Evolutionary conservation across 2,329 filamentous ascomycete species (phyloP).

Genomic region (Hypoxylon sp.): DNA sequence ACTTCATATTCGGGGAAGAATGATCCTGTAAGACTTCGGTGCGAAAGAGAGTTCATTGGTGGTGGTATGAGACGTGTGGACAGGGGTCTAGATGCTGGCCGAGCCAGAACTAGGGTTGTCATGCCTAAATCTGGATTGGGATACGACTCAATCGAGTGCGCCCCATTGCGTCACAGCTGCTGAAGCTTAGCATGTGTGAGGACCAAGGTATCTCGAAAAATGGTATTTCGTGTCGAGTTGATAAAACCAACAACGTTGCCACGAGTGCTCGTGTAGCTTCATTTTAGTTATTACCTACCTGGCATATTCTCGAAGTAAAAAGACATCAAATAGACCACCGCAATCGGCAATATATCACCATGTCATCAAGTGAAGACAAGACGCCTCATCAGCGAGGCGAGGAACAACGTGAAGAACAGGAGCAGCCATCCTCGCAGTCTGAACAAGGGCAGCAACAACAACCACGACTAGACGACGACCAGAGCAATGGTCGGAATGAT

Average conservation of each 20-base stretch:
- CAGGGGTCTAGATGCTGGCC: conserved; percentile 31
- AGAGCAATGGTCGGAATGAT: conserved; percentile 6
- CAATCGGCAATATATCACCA: conserved; percentile 17
- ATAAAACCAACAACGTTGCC: conserved; percentile 46
- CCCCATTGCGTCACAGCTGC: conserved; percentile 43
- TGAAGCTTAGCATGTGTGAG: conserved; percentile 18
- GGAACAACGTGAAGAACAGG: conserved; percentile 31
- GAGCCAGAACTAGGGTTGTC: conserved; percentile 30
- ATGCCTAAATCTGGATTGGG: conserved; percentile 29
- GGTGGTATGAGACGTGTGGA: not conserved
- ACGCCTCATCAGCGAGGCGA: conserved; percentile 36
- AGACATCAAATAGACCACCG: not conserved
- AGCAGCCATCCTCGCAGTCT: conserved; percentile 21
- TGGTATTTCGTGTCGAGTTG: conserved; percentile 19
- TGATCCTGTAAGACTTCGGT: conserved; percentile 16
- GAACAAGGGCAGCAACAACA: conserved; percentile 25
- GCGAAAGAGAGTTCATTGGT: conserved; percentile 23
- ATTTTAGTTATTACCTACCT: conserved; percentile 8
- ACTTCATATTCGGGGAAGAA: conserved; percentile 22
- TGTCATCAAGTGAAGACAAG: conserved; percentile 44
- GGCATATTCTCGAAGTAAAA: conserved; percentile 18
- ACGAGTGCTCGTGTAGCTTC: not conserved
- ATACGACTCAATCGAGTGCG: conserved; percentile 33
- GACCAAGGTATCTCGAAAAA: conserved; percentile 30
- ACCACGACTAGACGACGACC: conserved; percentile 9